Evolutionary conservation across 805 yeast genomes (phyloP).

Genomic region (Sungouiella blattae): DNA sequence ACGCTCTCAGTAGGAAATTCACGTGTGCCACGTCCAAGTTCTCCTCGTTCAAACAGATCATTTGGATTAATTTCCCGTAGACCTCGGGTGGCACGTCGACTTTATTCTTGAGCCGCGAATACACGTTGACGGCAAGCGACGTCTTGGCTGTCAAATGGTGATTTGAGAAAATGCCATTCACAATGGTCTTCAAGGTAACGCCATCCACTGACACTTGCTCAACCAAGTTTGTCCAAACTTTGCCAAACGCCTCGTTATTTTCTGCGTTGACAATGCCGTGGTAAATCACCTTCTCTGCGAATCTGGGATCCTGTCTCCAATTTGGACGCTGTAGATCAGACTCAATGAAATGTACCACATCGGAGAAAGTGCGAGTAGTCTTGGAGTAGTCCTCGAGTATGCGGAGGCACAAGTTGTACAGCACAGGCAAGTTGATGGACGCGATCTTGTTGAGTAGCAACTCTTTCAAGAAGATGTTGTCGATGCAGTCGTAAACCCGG

Average conservation of each 20-base stretch:
- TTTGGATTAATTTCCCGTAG: constrained; percentile 4
- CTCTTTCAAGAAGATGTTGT: constrained; percentile 38
- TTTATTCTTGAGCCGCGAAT: not conserved
- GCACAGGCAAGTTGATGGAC: constrained; percentile 30
- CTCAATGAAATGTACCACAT: constrained; percentile 32
- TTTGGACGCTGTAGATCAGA: constrained; percentile 23
- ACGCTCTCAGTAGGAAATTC: constrained; percentile 8
- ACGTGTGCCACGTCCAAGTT: constrained; percentile 1
- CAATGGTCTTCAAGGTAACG: constrained; percentile 7
- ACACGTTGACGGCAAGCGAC: not conserved
- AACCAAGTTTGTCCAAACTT: constrained; percentile 1
- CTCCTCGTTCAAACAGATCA: constrained; percentile 6
- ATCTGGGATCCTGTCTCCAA: constrained; percentile 29
- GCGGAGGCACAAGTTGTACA: constrained; percentile 24
- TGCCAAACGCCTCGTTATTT: constrained; percentile 2
- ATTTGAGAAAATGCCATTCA: constrained; percentile 11
- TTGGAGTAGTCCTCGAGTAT: constrained; percentile 34
- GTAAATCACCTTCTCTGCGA: constrained; percentile 26
- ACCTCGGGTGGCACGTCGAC: constrained; percentile 11
- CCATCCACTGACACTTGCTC: constrained; percentile 4
- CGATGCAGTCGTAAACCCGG: constrained; percentile 35
- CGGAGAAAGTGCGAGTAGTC: constrained; percentile 24
- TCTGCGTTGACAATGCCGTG: constrained; percentile 6
- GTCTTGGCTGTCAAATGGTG: constrained; percentile 2
- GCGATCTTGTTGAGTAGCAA: constrained; percentile 30